Conservation (phyloP, 2,329 filamentous ascomycete species). For the Blumeria hordei region DNA sequence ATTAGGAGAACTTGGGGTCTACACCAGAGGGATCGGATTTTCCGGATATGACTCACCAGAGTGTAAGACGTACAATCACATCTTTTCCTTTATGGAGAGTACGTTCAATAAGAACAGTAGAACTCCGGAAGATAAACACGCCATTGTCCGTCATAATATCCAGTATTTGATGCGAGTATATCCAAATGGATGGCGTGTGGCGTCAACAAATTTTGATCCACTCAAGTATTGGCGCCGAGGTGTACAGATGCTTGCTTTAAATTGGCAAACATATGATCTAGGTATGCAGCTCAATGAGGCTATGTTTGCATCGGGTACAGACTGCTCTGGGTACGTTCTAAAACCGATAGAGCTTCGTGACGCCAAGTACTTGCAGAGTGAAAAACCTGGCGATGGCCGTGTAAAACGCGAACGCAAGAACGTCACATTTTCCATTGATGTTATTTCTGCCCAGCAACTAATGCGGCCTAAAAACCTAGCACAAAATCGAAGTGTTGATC, state of each 20-base stretch:
- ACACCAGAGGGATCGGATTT: slow-evolving; percentile 55
- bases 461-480: slow-evolving; percentile 56
- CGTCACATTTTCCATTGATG: slow-evolving; percentile 62
- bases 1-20: slow-evolving; percentile 67
- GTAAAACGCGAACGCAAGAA: slow-evolving; percentile 57
- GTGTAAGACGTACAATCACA: slow-evolving; percentile 75
- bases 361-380: slow-evolving; percentile 33
- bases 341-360: slow-evolving; percentile 72
- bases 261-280: slow-evolving; percentile 95
- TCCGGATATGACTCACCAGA: slow-evolving; percentile 53
- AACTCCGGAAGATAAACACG: slow-evolving; percentile 48
- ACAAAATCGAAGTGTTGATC: slow-evolving; percentile 57
- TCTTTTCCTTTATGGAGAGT: slow-evolving; percentile 82
- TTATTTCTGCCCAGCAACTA: slow-evolving; percentile 86
- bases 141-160: slow-evolving; percentile 76
- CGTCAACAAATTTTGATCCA: slow-evolving; percentile 85
- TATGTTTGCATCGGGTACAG: slow-evolving; percentile 81
- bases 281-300: slow-evolving; percentile 92
- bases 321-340: slow-evolving; percentile 75
- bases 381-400: slow-evolving; percentile 25
- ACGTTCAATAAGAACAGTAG: slow-evolving; percentile 65
- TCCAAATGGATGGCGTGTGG: slow-evolving; percentile 56
- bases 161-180: slow-evolving; percentile 85
- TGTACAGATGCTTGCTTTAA: slow-evolving; percentile 91
- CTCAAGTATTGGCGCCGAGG: slow-evolving; percentile 83